Base-by-base conservation (phyloP, 345 rosid species). In the Salix exigua region DNA sequence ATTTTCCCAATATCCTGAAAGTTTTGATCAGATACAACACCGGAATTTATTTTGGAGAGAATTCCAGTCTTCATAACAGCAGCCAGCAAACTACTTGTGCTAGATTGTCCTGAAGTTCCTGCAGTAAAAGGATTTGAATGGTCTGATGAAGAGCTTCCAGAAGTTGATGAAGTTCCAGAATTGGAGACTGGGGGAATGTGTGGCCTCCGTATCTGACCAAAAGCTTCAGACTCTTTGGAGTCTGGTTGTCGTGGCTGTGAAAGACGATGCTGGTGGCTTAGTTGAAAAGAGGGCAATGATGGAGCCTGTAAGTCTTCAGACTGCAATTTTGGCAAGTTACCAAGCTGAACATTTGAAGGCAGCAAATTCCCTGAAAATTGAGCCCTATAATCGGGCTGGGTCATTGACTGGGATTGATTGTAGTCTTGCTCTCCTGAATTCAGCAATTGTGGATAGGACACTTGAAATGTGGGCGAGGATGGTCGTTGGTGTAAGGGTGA, bases 61-160 rank as follows among this genome's bases (percentile, higher is more conserved):
- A 89, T 82, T 71, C 93, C 99, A 85, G 88, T 90, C 79, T 89
- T 91, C 81, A 88, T 82, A 80, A 90, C 91, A 64, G 97, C 90
- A 71, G 90, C 90, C 83, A 91, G 81, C 81, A 91, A 87, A 81
- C 88, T 86, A 80, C 91, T 87, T 28, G 90, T 87, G 81, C 83
- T 91, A 4, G 87, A 79, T 82, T 79, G 85, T 55, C 85, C 84
- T 64, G 86, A 72, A 67, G 82, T 73, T 81, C 86, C 88, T 35
- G 80, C 80, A 66, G 78, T 82, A 77, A 73, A 80, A 46, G 79
- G 79, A 80, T 63, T 53, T 63, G 85, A 73, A 53, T 62, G 76
- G 63, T 82, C 91, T 70, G 86, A 46, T 26, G 80, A 77, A 80
- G 82, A 75, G 73, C 82, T 82, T 68, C 38, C 89, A 60, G 62